A percentile compares a stretch with the other conserved stretches of the same genome.
These are phyloP conservation scores for Volvariella volvacea DNA, from an alignment of 1,284 basidiomycete genomes.

Conservation along the genomic window DNA sequence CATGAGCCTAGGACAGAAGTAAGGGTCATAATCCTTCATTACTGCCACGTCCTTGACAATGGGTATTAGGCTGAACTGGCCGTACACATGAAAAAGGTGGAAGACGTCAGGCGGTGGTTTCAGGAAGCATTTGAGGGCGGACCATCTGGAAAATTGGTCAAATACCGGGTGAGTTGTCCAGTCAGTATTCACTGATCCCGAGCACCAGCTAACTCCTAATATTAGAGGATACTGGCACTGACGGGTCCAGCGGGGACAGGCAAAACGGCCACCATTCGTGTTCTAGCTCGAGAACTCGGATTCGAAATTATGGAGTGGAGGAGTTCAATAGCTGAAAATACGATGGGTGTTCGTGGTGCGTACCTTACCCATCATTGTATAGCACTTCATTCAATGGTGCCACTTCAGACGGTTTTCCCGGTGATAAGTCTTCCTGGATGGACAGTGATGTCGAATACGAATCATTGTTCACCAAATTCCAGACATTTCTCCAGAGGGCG, in stretches of 20 bases:
- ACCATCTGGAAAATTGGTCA: slow-evolving; percentile 56
- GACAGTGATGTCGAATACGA: slow-evolving; percentile 40
- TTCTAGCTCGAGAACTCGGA: slow-evolving; percentile 70
- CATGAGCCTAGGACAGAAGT: slow-evolving; percentile 69
- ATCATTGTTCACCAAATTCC: slow-evolving; percentile 66
- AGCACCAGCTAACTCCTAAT: slow-evolving; percentile 1
- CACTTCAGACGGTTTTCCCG: not conserved
- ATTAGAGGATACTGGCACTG: slow-evolving; percentile 78
- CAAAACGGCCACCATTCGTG: slow-evolving; percentile 81
- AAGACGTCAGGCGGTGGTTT: slow-evolving; percentile 83
- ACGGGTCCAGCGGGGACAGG: slow-evolving; percentile 89
- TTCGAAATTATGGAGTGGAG: slow-evolving; percentile 88
- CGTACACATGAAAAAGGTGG: slow-evolving; percentile 84
- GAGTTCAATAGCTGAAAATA: slow-evolving; percentile 46
- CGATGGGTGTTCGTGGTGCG: slow-evolving; percentile 14
- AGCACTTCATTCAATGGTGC: not conserved
- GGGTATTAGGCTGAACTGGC: slow-evolving; percentile 67
- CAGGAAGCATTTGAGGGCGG: slow-evolving; percentile 74
- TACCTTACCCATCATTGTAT: not conserved
- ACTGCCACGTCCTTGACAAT: not conserved
- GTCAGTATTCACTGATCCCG: not conserved
- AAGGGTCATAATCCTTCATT: slow-evolving; percentile 9
- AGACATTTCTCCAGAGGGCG: slow-evolving; percentile 72
- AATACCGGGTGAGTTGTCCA: slow-evolving; percentile 63
- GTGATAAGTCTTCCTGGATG: not conserved